These are phyloP conservation scores for Monosporozyma unispora DNA, from an alignment of 805 yeast species.

Conservation along the genomic window DNA sequence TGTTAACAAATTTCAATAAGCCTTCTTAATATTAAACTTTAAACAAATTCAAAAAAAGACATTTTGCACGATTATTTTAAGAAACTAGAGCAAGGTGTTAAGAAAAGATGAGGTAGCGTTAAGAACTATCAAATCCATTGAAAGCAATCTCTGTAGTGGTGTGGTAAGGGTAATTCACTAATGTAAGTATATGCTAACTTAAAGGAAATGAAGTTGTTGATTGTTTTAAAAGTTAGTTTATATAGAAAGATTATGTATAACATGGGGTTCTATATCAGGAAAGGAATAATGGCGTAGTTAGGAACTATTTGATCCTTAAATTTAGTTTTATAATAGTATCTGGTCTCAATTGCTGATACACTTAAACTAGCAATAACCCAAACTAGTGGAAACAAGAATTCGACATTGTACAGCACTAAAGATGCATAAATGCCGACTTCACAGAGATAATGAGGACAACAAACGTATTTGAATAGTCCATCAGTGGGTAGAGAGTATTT, in stretches of 20 bases:
- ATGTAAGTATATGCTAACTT: too few species aligned
- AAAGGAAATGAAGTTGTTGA: too few species aligned
- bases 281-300: conserved; percentile 16
- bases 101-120: neutral
- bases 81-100: neutral
- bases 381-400: conserved; percentile 17
- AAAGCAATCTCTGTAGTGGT: too few species aligned
- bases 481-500: conserved; percentile 51
- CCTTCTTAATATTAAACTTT: neutral
- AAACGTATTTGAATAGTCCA: conserved; percentile 40
- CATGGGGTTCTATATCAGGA: neutral
- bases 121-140: neutral
- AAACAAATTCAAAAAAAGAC: neutral
- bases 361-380: conserved; percentile 40
- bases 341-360: conserved; percentile 47
- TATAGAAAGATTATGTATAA: too few species aligned
- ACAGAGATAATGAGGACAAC: conserved; percentile 64
- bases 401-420: conserved; percentile 13
- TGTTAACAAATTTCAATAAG: neutral
- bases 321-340: conserved; percentile 34
- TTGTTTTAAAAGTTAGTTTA: too few species aligned
- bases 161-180: too few species aligned
- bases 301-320: conserved; percentile 15
- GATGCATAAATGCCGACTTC: conserved; percentile 49
- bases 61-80: neutral